Evolutionary conservation across 1,284 basidiomycete genomes (phyloP).

Genomic region (Boletus sp.): DNA sequence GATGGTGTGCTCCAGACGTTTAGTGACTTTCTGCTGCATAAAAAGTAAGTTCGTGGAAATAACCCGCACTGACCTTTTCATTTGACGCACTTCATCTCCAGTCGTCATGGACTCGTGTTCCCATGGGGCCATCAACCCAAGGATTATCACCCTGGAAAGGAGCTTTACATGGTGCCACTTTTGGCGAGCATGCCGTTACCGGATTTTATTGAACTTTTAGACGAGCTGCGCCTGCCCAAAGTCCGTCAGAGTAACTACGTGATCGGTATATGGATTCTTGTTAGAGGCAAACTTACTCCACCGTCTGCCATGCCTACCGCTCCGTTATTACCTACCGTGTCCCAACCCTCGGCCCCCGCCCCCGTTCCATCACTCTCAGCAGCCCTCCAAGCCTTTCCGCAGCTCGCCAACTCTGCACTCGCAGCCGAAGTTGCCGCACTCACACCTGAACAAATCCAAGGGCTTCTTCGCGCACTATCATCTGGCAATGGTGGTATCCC

Average conservation of each 20-base stretch:
- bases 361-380: slow-evolving; percentile 19
- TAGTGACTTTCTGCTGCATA: slow-evolving; percentile 65
- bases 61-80: slow-evolving; percentile 3
- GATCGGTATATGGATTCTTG: slow-evolving; percentile 79
- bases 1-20: slow-evolving; percentile 58
- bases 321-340: slow-evolving; percentile 25
- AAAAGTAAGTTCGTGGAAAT: slow-evolving; percentile 57
- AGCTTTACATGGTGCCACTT: slow-evolving; percentile 86
- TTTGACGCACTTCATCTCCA: slow-evolving; percentile 30
- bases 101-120: slow-evolving; percentile 82
- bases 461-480: slow-evolving; percentile 47
- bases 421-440: slow-evolving; percentile 47
- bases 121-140: slow-evolving; percentile 76
- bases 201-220: slow-evolving; percentile 82
- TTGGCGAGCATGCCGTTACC: slow-evolving; percentile 66
- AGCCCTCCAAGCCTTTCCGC: slow-evolving; percentile 33
- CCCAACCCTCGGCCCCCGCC: slow-evolving; percentile 4
- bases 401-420: slow-evolving; percentile 33
- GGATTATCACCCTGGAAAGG: slow-evolving; percentile 74
- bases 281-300: slow-evolving; percentile 64
- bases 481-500: slow-evolving; percentile 29
- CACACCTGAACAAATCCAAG: slow-evolving; percentile 59
- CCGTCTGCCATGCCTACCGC: slow-evolving; percentile 29
- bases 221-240: slow-evolving; percentile 70
- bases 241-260: slow-evolving; percentile 61